Conservation (phyloP, 2,329 filamentous ascomycete genomes). For the Monosporascus sp. region DNA sequence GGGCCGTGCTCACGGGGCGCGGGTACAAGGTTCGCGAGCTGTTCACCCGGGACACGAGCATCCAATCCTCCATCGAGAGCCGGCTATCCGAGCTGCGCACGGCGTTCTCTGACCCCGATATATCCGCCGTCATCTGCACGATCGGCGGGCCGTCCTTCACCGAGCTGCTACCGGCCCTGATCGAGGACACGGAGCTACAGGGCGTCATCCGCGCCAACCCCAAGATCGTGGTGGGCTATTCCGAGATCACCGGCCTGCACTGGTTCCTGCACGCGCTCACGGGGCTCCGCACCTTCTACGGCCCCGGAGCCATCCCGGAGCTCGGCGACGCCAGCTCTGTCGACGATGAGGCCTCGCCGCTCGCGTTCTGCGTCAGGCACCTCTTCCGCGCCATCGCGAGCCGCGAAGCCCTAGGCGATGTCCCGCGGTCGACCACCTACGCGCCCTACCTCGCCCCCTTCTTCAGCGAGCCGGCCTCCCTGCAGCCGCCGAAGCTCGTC, state of each 20-base stretch:
- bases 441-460: slow-evolving; percentile 18
- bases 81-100: slow-evolving; percentile 33
- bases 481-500: slow-evolving; percentile 22
- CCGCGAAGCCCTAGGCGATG: slow-evolving; percentile 22
- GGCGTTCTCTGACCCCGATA: slow-evolving; percentile 31
- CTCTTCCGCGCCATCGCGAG: slow-evolving; percentile 28
- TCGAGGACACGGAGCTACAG: slow-evolving; percentile 32
- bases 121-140: slow-evolving; percentile 35
- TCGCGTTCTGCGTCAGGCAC: slow-evolving; percentile 26
- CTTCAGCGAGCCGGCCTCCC: slow-evolving; percentile 17
- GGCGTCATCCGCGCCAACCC: slow-evolving; percentile 28
- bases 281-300: slow-evolving; percentile 40
- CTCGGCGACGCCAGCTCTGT: slow-evolving; percentile 26
- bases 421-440: slow-evolving; percentile 29
- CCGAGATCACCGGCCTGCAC: slow-evolving; percentile 38
- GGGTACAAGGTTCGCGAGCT: slow-evolving; percentile 32
- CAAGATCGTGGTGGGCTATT: slow-evolving; percentile 38
- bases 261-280: slow-evolving; percentile 34
- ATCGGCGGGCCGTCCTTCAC: slow-evolving; percentile 34
- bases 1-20: slow-evolving; percentile 20
- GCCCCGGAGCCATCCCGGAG: slow-evolving; percentile 34
- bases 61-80: slow-evolving; percentile 30
- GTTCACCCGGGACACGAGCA: slow-evolving; percentile 23
- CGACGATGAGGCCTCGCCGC: slow-evolving; percentile 20
- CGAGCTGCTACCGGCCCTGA: slow-evolving; percentile 33